Percentiles rank a stretch among this genome's conserved stretches.
Conservation (phyloP, 2,329 filamentous ascomycete genomes). For the Trematosphaeria pertusa region DNA sequence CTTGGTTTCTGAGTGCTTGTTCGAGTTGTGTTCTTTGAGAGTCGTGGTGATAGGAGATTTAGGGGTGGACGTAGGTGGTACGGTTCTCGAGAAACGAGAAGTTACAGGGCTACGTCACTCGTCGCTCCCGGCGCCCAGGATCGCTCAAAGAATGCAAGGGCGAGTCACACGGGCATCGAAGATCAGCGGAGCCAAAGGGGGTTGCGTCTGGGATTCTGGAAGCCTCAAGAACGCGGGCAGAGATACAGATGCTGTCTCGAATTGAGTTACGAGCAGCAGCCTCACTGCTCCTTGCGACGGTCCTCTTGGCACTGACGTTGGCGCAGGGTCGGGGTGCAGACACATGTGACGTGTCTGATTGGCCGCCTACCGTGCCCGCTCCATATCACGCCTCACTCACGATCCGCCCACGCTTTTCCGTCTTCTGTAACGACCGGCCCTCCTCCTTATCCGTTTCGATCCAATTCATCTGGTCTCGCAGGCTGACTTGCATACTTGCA, state of each 20-base stretch:
- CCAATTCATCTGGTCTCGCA: no score
- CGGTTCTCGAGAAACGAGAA: constrained; percentile 4
- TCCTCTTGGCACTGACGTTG: constrained; percentile 7
- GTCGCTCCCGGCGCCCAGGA: constrained; percentile 8
- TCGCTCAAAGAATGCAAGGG: constrained; percentile 24
- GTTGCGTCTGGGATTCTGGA: no score
- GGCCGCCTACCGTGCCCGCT: constrained; percentile 1
- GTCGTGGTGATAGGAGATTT: constrained; percentile 4
- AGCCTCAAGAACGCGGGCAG: no score
- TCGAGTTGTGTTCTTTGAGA: constrained; percentile 6
- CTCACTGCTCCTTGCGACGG: constrained; percentile 8
- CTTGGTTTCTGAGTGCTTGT: constrained; percentile 9
- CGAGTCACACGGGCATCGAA: constrained; percentile 8
- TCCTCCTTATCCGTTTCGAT: no score
- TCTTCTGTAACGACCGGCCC: no score
- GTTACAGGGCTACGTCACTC: constrained; percentile 19
- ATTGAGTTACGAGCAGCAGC: constrained; percentile 3
- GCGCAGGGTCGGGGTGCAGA: constrained; percentile 10
- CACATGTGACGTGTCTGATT: not conserved
- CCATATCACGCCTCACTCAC: not conserved
- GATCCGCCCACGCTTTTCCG: not conserved
- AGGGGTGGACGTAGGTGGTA: constrained; percentile 2
- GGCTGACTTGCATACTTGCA: no score
- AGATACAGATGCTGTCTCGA: constrained; percentile 1
- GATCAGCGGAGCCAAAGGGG: constrained; percentile 4